Conservation (phyloP, 2,329 filamentous ascomycete species). For the Claviceps sp. region DNA sequence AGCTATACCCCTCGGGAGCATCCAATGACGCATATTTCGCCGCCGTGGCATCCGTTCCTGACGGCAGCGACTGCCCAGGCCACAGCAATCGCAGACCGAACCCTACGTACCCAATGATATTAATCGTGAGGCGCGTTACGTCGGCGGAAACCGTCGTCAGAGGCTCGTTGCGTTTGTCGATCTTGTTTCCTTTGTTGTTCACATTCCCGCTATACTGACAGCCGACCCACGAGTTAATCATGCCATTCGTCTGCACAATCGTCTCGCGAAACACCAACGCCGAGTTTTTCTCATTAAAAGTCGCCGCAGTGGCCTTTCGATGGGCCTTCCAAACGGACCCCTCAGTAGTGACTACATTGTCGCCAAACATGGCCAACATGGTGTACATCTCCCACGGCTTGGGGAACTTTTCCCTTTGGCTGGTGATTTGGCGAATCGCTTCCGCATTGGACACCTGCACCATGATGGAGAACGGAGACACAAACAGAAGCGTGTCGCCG, state of each 20-base stretch:
- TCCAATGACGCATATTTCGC: conserved; percentile 35
- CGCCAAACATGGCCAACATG: conserved; percentile 40
- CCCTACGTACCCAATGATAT: conserved; percentile 52
- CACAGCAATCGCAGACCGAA: conserved; percentile 51
- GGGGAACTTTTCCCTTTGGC: conserved; percentile 56
- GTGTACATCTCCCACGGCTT: conserved; percentile 23
- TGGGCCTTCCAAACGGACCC: conserved; percentile 58
- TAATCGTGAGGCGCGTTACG: conserved; percentile 47
- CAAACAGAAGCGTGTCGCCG: conserved; percentile 53
- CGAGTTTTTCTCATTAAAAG: conserved; percentile 68
- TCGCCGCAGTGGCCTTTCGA: conserved; percentile 55
- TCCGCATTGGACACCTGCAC: conserved; percentile 51
- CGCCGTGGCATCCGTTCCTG: conserved; percentile 28
- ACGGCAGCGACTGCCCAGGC: conserved; percentile 44
- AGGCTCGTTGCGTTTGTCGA: conserved; percentile 19
- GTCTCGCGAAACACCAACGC: conserved; percentile 51
- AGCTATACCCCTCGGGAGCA: conserved; percentile 38
- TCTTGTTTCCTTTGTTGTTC: conserved; percentile 7
- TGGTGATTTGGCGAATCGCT: conserved; percentile 50
- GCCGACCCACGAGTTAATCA: conserved; percentile 45
- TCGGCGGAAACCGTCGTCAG: conserved; percentile 47
- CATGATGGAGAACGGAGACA: conserved; percentile 39
- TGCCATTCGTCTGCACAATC: conserved; percentile 45
- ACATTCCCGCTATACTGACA: no score
- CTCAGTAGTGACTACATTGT: conserved; percentile 59